These are phyloP conservation scores for Dendrobium chrysotoxum DNA, from an alignment of 106 monocot species.

Conservation along the genomic window DNA sequence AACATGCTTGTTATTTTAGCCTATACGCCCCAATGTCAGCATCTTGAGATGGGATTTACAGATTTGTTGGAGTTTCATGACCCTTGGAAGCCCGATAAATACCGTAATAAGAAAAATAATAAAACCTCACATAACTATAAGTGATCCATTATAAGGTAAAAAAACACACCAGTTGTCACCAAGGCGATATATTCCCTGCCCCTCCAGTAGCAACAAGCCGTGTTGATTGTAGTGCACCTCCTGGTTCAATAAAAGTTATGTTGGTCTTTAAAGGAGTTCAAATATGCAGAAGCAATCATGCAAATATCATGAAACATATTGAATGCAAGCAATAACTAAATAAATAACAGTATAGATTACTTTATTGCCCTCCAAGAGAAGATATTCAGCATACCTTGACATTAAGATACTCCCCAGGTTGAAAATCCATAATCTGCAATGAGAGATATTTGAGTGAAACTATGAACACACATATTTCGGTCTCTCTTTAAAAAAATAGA, in stretches of 20 bases:
- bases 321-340: neutral
- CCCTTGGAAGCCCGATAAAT: neutral
- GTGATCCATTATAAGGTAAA: neutral
- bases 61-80: neutral
- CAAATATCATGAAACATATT: neutral
- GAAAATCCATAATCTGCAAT: slow-evolving; percentile 92
- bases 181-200: slow-evolving; percentile 94
- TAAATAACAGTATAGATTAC: neutral
- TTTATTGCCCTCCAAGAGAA: neutral
- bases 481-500: neutral
- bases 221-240: slow-evolving; percentile 99
- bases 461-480: neutral
- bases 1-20: neutral
- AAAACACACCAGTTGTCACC: slow-evolving; percentile 69
- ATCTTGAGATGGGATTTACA: neutral
- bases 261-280: neutral
- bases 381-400: slow-evolving; percentile 60
- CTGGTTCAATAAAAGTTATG: slow-evolving; percentile 23
- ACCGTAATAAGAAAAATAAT: neutral
- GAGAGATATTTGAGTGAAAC: neutral
- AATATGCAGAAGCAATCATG: neutral
- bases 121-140: neutral
- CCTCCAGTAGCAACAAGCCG: slow-evolving; percentile 87
- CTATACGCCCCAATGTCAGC: neutral
- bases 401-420: slow-evolving; percentile 93